Percentiles rank a stretch among this genome's conserved stretches.
phyloP scores from a whole-genome alignment of 2,329 filamentous ascomycete species.

The Ambrosiella xylebori region DNA sequence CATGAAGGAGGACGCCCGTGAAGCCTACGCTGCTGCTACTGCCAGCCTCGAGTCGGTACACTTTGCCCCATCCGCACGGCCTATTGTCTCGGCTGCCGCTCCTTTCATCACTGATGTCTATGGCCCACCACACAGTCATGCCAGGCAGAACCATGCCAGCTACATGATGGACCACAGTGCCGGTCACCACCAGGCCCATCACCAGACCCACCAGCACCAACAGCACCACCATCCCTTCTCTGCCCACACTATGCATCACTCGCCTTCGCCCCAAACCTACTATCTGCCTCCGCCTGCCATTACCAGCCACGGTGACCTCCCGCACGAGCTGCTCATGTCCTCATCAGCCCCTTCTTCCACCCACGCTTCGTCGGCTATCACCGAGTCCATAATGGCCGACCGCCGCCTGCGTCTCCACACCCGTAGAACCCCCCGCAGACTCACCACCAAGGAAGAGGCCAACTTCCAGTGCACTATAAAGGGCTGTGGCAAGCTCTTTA shows the following conservation, averaged over 20 bases:
- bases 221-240: neutral
- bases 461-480: constrained; percentile 52
- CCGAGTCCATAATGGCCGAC: constrained; percentile 5
- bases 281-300: constrained; percentile 10
- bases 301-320: neutral
- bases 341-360: neutral
- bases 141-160: constrained; percentile 14
- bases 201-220: neutral
- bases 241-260: neutral
- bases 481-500: constrained; percentile 63
- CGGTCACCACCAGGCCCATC: neutral
- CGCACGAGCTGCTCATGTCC: constrained; percentile 2
- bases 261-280: constrained; percentile 8
- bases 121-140: constrained; percentile 2
- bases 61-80: constrained; percentile 23
- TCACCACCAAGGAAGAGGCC: constrained; percentile 50
- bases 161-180: neutral
- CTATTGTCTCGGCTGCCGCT: constrained; percentile 21
- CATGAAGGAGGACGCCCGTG: constrained; percentile 26
- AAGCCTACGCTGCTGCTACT: constrained; percentile 13
- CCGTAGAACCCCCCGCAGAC: constrained; percentile 29
- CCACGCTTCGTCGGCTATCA: constrained; percentile 14
- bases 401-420: constrained; percentile 13
- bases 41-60: constrained; percentile 12
- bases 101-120: constrained; percentile 11